A percentile compares a stretch with the other conserved stretches of the same genome.
These are phyloP conservation scores for Stemphylium lycopersici DNA, from an alignment of 2,329 filamentous ascomycete genomes.

Conservation along the genomic window DNA sequence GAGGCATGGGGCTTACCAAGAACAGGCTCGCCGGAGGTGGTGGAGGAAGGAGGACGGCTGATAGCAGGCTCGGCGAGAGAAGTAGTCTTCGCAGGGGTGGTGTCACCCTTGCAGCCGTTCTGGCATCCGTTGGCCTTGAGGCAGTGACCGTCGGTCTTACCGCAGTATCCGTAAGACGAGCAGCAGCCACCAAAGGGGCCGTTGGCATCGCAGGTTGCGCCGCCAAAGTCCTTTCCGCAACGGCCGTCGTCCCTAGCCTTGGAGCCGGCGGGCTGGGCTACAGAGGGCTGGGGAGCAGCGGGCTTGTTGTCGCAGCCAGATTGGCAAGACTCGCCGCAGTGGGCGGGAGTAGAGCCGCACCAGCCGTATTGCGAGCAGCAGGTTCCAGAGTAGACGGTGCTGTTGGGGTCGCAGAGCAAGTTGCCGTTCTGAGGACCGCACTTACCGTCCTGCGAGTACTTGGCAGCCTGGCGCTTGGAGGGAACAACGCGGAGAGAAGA, in stretches of 20 bases:
- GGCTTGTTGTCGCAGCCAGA: constrained; percentile 45
- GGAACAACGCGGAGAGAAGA: constrained; percentile 30
- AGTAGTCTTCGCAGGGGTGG: constrained; percentile 6
- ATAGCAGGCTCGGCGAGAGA: constrained; percentile 16
- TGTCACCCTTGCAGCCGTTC: constrained; percentile 45
- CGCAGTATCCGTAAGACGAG: constrained; percentile 46
- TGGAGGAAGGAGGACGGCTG: constrained; percentile 40
- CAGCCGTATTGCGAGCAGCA: constrained; percentile 55
- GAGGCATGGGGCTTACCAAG: constrained; percentile 38
- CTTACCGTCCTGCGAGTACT: constrained; percentile 49
- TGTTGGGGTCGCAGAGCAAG: constrained; percentile 53
- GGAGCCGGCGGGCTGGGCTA: constrained; percentile 12
- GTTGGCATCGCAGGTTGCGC: constrained; percentile 49
- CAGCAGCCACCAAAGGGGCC: constrained; percentile 51
- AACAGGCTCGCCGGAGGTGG: constrained; percentile 46
- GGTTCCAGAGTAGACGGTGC: constrained; percentile 52
- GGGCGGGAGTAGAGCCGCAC: constrained; percentile 53
- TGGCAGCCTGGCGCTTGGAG: constrained; percentile 36
- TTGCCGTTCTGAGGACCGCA: constrained; percentile 50
- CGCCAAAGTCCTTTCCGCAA: constrained; percentile 50
- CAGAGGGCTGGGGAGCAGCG: constrained; percentile 6
- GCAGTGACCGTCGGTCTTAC: constrained; percentile 47
- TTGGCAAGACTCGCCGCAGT: constrained; percentile 50
- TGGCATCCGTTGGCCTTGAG: constrained; percentile 48
- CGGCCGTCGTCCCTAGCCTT: constrained; percentile 45